phyloP scores from a whole-genome alignment of 176 grass and related monocot genomes.

The Carex scoparia region DNA sequence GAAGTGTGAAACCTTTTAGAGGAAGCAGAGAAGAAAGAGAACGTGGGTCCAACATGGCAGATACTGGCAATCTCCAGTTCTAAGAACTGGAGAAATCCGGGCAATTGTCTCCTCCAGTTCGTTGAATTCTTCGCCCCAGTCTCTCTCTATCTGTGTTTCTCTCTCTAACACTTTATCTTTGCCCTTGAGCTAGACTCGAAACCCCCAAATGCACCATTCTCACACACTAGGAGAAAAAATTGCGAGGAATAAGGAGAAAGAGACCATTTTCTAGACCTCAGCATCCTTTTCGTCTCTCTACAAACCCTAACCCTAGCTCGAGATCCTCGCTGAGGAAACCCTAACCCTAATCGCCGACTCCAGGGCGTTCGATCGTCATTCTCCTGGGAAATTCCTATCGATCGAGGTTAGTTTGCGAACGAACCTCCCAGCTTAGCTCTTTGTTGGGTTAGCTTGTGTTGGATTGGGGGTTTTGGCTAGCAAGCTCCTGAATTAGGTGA shows the following conservation, averaged over 20 bases:
- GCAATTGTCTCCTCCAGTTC: not conserved
- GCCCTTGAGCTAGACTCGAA: slow-evolving; percentile 19
- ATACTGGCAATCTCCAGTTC: not conserved
- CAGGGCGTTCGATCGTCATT: slow-evolving; percentile 6
- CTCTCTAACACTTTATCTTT: slow-evolving; percentile 26
- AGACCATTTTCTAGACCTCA: not conserved
- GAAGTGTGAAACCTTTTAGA: no score
- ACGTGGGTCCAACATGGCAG: not conserved
- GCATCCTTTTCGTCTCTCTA: not conserved
- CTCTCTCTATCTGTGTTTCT: not conserved
- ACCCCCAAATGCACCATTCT: slow-evolving; percentile 16
- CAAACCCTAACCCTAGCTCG: slow-evolving; percentile 28
- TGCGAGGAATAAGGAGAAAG: not conserved
- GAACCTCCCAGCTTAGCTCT: not conserved
- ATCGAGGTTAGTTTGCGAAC: slow-evolving; percentile 27
- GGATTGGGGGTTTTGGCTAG: slow-evolving; percentile 3
- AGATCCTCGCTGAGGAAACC: slow-evolving; percentile 15
- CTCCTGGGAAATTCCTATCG: not conserved
- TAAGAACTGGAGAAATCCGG: not conserved
- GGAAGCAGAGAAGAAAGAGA: not conserved
- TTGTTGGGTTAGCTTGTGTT: slow-evolving; percentile 14
- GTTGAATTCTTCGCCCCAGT: slow-evolving; percentile 15
- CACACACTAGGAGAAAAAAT: slow-evolving; percentile 17
- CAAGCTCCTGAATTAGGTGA: not conserved
- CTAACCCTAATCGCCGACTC: slow-evolving; percentile 25